These are phyloP conservation scores for Cubamyces lactineus DNA, from an alignment of 768 basidiomycete species.

Conservation along the genomic window DNA sequence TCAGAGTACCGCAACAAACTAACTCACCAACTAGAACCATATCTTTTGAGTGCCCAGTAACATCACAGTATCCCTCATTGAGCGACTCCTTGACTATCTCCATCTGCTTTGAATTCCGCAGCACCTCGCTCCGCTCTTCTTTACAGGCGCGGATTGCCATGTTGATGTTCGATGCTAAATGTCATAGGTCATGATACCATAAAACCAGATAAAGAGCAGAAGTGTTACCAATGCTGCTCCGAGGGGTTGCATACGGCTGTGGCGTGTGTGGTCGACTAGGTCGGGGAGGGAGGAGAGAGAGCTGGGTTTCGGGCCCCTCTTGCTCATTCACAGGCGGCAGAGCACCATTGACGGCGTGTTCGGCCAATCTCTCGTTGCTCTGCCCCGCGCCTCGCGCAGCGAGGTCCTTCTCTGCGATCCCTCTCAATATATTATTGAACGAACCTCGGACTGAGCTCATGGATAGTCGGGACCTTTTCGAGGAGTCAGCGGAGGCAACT, in stretches of 20 bases:
- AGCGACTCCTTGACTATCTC: slow-evolving; percentile 71
- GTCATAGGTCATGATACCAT: not conserved
- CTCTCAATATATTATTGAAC: not conserved
- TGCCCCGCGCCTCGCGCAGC: not conserved
- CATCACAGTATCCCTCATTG: slow-evolving; percentile 84
- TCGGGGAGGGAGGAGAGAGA: slow-evolving; percentile 13
- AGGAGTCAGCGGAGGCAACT: not conserved
- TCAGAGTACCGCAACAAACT: not conserved
- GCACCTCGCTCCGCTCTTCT: slow-evolving; percentile 61
- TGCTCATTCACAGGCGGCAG: not conserved
- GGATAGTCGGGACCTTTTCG: slow-evolving; percentile 5
- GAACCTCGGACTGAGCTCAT: slow-evolving; percentile 13
- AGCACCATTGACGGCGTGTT: not conserved
- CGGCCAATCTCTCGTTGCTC: not conserved
- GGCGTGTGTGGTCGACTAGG: slow-evolving; percentile 24
- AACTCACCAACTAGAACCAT: slow-evolving; percentile 59
- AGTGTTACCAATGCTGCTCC: slow-evolving; percentile 45
- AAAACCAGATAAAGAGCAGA: not conserved
- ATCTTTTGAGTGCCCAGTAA: slow-evolving; percentile 65
- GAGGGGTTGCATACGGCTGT: slow-evolving; percentile 41
- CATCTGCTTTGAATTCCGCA: slow-evolving; percentile 71
- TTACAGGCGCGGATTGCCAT: slow-evolving; percentile 75
- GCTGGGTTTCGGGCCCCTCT: not conserved
- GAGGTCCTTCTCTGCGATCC: slow-evolving; percentile 2
- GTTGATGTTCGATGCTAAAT: slow-evolving; percentile 62